phyloP scores from a whole-genome alignment of 2,329 filamentous ascomycete genomes.

The Dactylellina drechsleri region DNA sequence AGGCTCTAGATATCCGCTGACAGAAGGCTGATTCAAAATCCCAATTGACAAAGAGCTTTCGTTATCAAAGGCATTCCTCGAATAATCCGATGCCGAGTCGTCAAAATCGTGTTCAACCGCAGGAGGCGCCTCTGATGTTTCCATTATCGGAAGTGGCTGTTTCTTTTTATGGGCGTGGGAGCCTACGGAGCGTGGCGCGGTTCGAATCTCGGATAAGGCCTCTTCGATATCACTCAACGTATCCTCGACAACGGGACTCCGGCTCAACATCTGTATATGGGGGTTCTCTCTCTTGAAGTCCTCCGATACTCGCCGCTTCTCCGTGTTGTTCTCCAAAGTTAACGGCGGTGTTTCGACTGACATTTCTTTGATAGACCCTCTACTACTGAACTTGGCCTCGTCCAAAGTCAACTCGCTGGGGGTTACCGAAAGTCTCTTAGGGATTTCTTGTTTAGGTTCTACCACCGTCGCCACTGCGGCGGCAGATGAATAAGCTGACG shows the following conservation, averaged over 20 bases:
- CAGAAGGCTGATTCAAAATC: conserved; percentile 28
- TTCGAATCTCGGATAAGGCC: conserved; percentile 84
- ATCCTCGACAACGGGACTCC: conserved; percentile 86
- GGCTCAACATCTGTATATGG: conserved; percentile 50
- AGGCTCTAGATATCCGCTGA: conserved; percentile 38
- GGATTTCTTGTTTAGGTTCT: conserved; percentile 52
- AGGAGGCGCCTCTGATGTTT: conserved; percentile 36
- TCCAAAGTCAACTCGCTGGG: conserved; percentile 46
- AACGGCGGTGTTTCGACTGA: conserved; percentile 43
- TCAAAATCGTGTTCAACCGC: conserved; percentile 55
- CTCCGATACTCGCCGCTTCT: conserved; percentile 48
- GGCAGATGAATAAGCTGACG: conserved; percentile 43
- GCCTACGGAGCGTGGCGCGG: conserved; percentile 53
- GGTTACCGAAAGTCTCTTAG: conserved; percentile 48
- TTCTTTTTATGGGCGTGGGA: conserved; percentile 59
- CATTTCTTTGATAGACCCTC: conserved; percentile 35
- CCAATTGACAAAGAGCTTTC: conserved; percentile 42
- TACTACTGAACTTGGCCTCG: conserved; percentile 31
- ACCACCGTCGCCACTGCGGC: neutral
- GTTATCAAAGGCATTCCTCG: conserved; percentile 49
- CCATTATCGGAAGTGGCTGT: conserved; percentile 63
- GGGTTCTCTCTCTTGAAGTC: conserved; percentile 46
- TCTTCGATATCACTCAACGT: conserved; percentile 96
- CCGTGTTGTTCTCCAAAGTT: conserved; percentile 41
- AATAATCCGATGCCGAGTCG: conserved; percentile 58